Percentiles rank a stretch among this genome's conserved stretches.
Evolutionary conservation across 2,329 filamentous ascomycete species (phyloP).

Genomic region (Aureobasidium sp.): DNA sequence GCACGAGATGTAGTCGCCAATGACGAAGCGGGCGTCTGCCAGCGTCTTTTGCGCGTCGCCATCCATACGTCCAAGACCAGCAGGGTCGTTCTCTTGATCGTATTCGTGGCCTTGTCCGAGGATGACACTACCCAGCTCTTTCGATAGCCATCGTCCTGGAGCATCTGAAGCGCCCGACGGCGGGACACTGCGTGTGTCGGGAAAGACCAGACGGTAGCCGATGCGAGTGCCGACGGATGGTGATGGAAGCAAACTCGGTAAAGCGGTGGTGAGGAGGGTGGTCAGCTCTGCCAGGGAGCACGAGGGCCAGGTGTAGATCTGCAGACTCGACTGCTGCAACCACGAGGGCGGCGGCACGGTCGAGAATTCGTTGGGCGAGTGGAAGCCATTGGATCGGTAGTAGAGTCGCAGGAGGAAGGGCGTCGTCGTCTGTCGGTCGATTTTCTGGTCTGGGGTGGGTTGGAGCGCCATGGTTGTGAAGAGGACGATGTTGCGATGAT

Average conservation of each 20-base stretch:
- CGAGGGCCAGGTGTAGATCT: conserved; percentile 79
- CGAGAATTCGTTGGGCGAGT: conserved; percentile 65
- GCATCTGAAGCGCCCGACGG: conserved; percentile 28
- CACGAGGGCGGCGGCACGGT: conserved; percentile 40
- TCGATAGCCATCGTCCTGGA: conserved; percentile 60
- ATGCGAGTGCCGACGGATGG: conserved; percentile 74
- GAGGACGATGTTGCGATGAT: neutral
- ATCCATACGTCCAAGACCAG: conserved; percentile 32
- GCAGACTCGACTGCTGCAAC: conserved; percentile 47
- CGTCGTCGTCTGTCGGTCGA: conserved; percentile 62
- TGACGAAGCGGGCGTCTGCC: conserved; percentile 68
- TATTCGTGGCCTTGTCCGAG: conserved; percentile 38
- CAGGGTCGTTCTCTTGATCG: conserved; percentile 28
- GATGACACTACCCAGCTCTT: conserved; percentile 76
- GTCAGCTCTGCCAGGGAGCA: conserved; percentile 77
- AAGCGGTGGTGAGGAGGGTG: conserved; percentile 61
- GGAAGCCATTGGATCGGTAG: conserved; percentile 66
- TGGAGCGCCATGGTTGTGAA: conserved; percentile 26
- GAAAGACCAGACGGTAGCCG: conserved; percentile 80
- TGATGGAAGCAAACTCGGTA: conserved; percentile 61
- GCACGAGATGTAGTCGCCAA: conserved; percentile 81
- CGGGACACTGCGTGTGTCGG: conserved; percentile 53
- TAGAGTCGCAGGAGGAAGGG: conserved; percentile 83
- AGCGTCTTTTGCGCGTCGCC: conserved; percentile 66
- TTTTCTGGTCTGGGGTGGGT: conserved; percentile 32